These are phyloP conservation scores for Pythium apleroticum DNA, from an alignment of 352 stramenopile genomes.

Conservation along the genomic window DNA sequence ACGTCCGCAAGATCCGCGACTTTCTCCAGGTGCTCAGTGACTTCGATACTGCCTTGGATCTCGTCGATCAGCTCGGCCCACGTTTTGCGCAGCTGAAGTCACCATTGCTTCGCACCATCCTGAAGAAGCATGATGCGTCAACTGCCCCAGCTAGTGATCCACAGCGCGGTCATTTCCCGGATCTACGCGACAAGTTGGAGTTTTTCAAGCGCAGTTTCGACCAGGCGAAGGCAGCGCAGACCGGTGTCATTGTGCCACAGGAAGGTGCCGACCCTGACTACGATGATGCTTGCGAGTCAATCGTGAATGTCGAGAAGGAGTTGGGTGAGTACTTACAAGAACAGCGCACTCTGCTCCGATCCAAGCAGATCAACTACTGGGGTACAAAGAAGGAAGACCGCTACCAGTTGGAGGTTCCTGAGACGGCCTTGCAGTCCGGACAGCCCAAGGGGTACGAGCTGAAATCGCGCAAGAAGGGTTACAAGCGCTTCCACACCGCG, in stretches of 20 bases:
- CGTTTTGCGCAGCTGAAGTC: conserved; percentile 60
- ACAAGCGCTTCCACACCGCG: conserved; percentile 90
- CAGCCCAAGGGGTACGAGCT: conserved; percentile 95
- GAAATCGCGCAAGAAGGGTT: conserved; percentile 93
- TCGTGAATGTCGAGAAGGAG: conserved; percentile 84
- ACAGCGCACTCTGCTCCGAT: conserved; percentile 72
- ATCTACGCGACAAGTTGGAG: conserved; percentile 91
- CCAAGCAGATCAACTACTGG: conserved; percentile 92
- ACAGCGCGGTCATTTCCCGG: conserved; percentile 76
- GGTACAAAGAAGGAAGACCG: conserved; percentile 93
- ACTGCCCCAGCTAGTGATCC: background rate
- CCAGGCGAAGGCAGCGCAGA: conserved; percentile 87
- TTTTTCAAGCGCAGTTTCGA: conserved; percentile 98
- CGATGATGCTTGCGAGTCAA: conserved; percentile 89
- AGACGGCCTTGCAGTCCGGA: conserved; percentile 64
- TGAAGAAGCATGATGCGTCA: conserved; percentile 41
- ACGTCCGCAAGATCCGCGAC: conserved; percentile 96
- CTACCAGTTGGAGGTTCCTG: conserved; percentile 93
- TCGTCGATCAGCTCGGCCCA: conserved; percentile 81
- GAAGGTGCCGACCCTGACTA: conserved; percentile 94
- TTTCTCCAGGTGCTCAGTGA: conserved; percentile 91
- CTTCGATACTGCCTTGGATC: conserved; percentile 80
- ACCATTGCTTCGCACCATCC: conserved; percentile 50
- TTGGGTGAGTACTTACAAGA: conserved; percentile 91
- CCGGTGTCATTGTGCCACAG: conserved; percentile 92